phyloP scores from a whole-genome alignment of 306 rosid species.

The Begonia peltatifolia region DNA sequence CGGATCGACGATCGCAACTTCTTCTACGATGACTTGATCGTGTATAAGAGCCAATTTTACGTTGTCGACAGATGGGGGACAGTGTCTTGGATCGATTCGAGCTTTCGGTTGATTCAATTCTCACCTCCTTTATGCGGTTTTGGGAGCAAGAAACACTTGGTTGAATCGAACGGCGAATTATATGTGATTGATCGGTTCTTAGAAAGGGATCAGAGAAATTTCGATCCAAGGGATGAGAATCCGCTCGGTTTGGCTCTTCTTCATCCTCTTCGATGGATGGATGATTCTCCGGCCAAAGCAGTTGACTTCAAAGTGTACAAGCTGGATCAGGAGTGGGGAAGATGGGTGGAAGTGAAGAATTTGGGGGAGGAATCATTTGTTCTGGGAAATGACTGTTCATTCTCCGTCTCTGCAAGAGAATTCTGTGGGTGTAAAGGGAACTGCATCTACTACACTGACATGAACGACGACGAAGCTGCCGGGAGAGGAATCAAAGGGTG shows the following conservation, averaged over 20 bases:
- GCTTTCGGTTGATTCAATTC: conserved; percentile 27
- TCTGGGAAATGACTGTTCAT: conserved; percentile 19
- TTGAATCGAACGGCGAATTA: conserved; percentile 53
- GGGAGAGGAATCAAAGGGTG: conserved; percentile 5
- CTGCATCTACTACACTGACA: conserved; percentile 27
- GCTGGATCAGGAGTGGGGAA: conserved; percentile 28
- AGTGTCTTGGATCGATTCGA: conserved; percentile 42
- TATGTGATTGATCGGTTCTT: conserved; percentile 47
- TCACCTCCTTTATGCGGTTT: conserved; percentile 42
- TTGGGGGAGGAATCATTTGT: conserved; percentile 21
- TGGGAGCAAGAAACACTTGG: conserved; percentile 51
- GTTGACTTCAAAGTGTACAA: conserved; percentile 35
- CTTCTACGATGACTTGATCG: conserved; percentile 45
- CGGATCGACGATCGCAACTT: conserved; percentile 24
- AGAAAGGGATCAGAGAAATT: conserved; percentile 8
- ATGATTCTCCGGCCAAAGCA: conserved; percentile 4
- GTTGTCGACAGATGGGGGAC: conserved; percentile 58
- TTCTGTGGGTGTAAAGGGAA: conserved; percentile 18
- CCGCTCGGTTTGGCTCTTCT: background rate
- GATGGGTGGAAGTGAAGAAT: conserved; percentile 23
- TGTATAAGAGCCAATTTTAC: conserved; percentile 35
- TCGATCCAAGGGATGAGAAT: background rate
- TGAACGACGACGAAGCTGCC: conserved; percentile 1
- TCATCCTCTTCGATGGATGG: background rate
- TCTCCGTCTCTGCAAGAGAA: conserved; percentile 10